Base-by-base conservation (phyloP, 495 filamentous ascomycete genomes). In the Tetracladium setigerum region DNA sequence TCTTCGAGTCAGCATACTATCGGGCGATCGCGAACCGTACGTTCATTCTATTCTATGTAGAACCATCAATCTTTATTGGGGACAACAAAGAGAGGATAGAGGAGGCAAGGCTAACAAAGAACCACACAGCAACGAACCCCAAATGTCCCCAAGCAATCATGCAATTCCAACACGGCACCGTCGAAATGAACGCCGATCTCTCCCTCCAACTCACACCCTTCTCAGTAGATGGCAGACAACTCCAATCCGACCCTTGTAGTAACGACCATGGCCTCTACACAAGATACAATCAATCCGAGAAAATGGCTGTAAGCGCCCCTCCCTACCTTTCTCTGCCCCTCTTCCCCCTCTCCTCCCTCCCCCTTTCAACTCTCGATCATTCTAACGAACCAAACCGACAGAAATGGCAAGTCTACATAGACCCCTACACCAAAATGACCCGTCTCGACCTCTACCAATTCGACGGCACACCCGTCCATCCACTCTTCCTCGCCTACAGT, bases 1-100 rank as follows among this genome's bases (percentile, higher is more conserved):
- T 76, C 62, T 90, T 77, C 58, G 86, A 90, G 62, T 74, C 80
- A 55, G 84, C 86, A 14, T 78, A 81, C 58, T 90, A 87, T 64
- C 70, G 84, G 42, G 82, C 83, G 17, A 60, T 88, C 50, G 64
- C 86, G 30, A 88, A 89, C 62, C 86, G 83, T 87, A 55, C 61
- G 80, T 77, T 42, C 9, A 8, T 34, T 27, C 3, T 27, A 27
- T 27, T 27, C 22, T 27, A 27, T 7, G 3, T n/a, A 5, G 34
- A 8, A 7, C 7, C 7, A 7, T 27, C 22, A 27, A 27, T 27
- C 3, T 7, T 2, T 36, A 36, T n/a, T 38, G 41, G 24, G 32
- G 14, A 14, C 1, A 32, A n/a, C 18, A 3, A 38, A 41, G 7
- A 7, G 8, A 13, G 15, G 24, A 5, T 37, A 48, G 33, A 17